Evolutionary conservation across 1,284 basidiomycete genomes (phyloP).

Genomic region (Ustilago curta): DNA sequence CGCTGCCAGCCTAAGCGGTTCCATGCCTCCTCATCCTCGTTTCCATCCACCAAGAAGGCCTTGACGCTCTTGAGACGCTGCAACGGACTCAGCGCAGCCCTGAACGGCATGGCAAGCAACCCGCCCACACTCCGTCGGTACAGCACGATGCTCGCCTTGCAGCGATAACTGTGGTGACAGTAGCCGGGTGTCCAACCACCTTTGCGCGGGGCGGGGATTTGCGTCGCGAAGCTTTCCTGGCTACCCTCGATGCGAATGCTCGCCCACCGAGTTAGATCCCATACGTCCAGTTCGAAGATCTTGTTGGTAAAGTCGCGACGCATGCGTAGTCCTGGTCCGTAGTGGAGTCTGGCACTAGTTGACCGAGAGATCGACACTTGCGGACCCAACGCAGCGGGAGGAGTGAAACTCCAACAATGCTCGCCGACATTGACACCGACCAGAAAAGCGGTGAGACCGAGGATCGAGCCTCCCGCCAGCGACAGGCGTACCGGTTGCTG

Average conservation of each 20-base stretch:
- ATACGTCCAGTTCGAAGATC: constrained; percentile 23
- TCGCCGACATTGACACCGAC: constrained; percentile 22
- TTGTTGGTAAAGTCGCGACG: constrained; percentile 25
- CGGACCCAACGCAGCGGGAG: constrained; percentile 36
- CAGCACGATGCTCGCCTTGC: constrained; percentile 17
- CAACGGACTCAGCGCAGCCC: constrained; percentile 2
- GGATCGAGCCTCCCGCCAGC: constrained; percentile 35
- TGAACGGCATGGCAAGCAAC: not conserved
- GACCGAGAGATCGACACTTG: not conserved
- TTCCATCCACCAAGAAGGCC: not conserved
- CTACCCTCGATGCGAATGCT: constrained; percentile 17
- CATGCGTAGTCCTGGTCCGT: constrained; percentile 26
- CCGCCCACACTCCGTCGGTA: not conserved
- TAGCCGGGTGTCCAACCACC: constrained; percentile 36
- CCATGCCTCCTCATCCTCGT: constrained; percentile 3
- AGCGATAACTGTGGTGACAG: constrained; percentile 48
- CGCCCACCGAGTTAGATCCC: constrained; percentile 29
- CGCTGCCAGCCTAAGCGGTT: constrained; percentile 16
- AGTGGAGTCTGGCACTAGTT: not conserved
- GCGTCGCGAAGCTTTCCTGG: constrained; percentile 28
- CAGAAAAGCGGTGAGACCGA: constrained; percentile 37
- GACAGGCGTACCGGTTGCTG: constrained; percentile 2
- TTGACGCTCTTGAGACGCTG: not conserved
- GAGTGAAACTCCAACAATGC: constrained; percentile 32
- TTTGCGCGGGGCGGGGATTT: constrained; percentile 32